These are phyloP conservation scores for Hanseniaspora clermontiae DNA, from an alignment of 805 yeast species.

Conservation along the genomic window DNA sequence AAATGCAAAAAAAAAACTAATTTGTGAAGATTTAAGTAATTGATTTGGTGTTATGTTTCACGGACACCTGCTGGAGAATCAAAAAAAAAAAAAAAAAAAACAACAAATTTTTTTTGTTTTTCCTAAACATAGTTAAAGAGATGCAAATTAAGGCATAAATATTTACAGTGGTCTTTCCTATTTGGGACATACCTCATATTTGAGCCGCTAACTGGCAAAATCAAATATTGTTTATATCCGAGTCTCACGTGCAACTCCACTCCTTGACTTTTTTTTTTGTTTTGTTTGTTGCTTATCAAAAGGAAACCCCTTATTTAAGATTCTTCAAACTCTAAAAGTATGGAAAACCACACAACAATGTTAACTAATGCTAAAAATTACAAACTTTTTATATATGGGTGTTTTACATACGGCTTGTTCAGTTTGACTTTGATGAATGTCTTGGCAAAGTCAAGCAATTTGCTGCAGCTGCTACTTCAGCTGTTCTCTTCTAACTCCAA, in stretches of 20 bases:
- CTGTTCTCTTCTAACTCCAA: neutral
- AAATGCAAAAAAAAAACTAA: too few species aligned
- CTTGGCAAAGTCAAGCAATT: neutral
- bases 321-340: too few species aligned
- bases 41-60: too few species aligned
- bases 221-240: neutral
- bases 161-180: neutral
- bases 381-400: slow-evolving; percentile 1
- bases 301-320: too few species aligned
- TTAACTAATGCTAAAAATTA: neutral
- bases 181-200: neutral
- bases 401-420: neutral
- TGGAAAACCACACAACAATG: neutral
- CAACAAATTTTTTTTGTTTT: neutral
- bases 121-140: neutral
- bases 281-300: too few species aligned
- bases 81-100: neutral
- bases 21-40: too few species aligned
- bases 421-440: neutral
- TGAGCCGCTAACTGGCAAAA: neutral
- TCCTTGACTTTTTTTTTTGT: neutral
- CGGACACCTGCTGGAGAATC: neutral
- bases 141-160: neutral
- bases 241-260: too few species aligned
- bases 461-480: neutral